phyloP scores from a whole-genome alignment of 2,329 filamentous ascomycete species.

The Verticillium albo-atrum region DNA sequence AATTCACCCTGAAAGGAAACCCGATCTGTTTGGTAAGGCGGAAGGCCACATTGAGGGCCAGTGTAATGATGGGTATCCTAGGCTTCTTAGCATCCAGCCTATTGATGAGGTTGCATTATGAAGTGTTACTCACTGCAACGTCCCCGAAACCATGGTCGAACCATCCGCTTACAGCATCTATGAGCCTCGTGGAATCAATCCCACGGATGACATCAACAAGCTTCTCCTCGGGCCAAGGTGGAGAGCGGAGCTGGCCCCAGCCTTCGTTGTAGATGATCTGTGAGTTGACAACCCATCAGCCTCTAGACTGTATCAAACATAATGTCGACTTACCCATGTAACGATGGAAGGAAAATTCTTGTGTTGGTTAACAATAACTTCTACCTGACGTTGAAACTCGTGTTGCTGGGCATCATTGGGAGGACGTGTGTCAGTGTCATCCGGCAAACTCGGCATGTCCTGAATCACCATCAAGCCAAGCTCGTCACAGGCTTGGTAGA shows the following conservation, averaged over 20 bases:
- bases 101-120: background rate
- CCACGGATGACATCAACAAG: constrained; percentile 50
- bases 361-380: constrained; percentile 57
- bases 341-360: constrained; percentile 62
- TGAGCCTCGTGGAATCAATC: constrained; percentile 59
- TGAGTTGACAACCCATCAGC: background rate
- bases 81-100: background rate
- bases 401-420: constrained; percentile 47
- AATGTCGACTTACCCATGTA: constrained; percentile 46
- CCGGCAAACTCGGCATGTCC: constrained; percentile 61
- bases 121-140: constrained; percentile 35
- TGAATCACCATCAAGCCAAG: constrained; percentile 64
- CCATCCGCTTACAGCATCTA: constrained; percentile 64
- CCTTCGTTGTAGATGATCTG: constrained; percentile 68
- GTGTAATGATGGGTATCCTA: constrained; percentile 70
- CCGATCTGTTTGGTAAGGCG: constrained; percentile 53
- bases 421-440: constrained; percentile 18
- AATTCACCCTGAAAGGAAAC: constrained; percentile 71
- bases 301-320: background rate
- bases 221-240: constrained; percentile 48
- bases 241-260: constrained; percentile 56
- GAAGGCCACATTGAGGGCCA: constrained; percentile 65
- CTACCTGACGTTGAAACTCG: constrained; percentile 62
- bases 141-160: constrained; percentile 64
- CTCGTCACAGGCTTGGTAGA: constrained; percentile 63